These are phyloP conservation scores for Tillandsia leiboldiana DNA, from an alignment of 176 grass and related monocot genomes.

Conservation along the genomic window DNA sequence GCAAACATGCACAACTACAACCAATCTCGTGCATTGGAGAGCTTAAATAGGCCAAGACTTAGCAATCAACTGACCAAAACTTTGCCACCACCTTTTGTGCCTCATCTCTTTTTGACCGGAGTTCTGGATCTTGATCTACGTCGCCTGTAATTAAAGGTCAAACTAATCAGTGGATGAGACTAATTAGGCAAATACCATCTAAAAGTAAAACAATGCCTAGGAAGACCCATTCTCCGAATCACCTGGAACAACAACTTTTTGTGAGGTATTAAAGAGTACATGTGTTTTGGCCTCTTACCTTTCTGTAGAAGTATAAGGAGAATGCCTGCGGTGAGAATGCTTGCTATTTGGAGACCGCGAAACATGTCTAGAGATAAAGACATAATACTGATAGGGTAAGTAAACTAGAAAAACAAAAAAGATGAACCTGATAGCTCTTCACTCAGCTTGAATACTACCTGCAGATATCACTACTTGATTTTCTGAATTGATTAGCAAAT, in stretches of 20 bases:
- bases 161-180: neutral
- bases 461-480: slow-evolving; percentile 7
- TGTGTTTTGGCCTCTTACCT: slow-evolving; percentile 49
- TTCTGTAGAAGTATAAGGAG: slow-evolving; percentile 49
- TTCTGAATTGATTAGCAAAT: neutral
- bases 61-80: neutral
- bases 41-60: neutral
- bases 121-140: slow-evolving; percentile 43
- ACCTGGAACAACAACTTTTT: slow-evolving; percentile 20
- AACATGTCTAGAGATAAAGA: slow-evolving; percentile 89
- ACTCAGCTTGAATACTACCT: slow-evolving; percentile 31
- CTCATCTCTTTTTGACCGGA: slow-evolving; percentile 37
- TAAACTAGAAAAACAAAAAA: slow-evolving; percentile 34
- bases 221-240: slow-evolving; percentile 13
- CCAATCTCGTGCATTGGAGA: neutral
- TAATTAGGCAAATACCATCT: neutral
- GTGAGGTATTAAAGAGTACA: slow-evolving; percentile 10
- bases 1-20: neutral
- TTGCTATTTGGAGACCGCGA: slow-evolving; percentile 90
- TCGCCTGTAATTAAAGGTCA: slow-evolving; percentile 32
- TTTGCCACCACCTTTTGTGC: slow-evolving; percentile 1
- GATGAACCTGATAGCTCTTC: slow-evolving; percentile 58
- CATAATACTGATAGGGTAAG: slow-evolving; percentile 70
- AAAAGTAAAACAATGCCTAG: slow-evolving; percentile 7
- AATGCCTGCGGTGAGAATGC: slow-evolving; percentile 85